Evolutionary conservation across 1,284 basidiomycete genomes (phyloP).

Genomic region (Rhodotorula sp.): DNA sequence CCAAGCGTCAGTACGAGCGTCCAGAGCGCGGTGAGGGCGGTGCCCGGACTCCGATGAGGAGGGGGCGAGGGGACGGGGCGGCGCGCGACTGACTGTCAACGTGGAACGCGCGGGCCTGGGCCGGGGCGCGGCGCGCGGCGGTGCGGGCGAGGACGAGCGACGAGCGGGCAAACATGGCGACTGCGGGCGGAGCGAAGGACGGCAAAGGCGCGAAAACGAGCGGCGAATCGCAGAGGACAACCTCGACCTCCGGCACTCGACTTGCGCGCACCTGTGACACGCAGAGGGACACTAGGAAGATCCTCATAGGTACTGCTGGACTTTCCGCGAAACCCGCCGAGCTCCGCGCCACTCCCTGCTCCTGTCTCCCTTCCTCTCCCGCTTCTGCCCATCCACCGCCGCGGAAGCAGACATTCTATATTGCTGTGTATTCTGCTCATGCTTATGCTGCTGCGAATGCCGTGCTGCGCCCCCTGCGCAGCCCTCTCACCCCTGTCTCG

Average conservation of each 20-base stretch:
- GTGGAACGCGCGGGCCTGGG: conserved; percentile 28
- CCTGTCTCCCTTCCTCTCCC: no score
- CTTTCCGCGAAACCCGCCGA: no score
- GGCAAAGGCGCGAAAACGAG: neutral
- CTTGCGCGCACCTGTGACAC: no score
- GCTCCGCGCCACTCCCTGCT: no score
- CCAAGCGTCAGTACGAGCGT: neutral
- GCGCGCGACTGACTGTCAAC: conserved; percentile 25
- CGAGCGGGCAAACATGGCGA: conserved; percentile 27
- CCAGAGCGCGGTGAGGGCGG: neutral
- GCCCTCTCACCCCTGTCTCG: neutral
- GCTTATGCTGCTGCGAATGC: neutral
- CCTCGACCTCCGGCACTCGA: no score
- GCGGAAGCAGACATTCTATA: no score
- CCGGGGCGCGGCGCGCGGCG: conserved; percentile 11
- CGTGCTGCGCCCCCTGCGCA: no score
- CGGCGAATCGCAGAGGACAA: no score
- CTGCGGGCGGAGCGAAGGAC: neutral
- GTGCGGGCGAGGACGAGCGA: conserved; percentile 22
- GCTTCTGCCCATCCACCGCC: no score
- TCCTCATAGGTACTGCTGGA: no score
- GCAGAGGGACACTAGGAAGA: no score
- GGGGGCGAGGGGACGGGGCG: neutral
- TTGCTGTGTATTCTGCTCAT: neutral
- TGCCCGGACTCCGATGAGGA: neutral